phyloP scores from a whole-genome alignment of 768 basidiomycete genomes.

The Boletus edulis region DNA sequence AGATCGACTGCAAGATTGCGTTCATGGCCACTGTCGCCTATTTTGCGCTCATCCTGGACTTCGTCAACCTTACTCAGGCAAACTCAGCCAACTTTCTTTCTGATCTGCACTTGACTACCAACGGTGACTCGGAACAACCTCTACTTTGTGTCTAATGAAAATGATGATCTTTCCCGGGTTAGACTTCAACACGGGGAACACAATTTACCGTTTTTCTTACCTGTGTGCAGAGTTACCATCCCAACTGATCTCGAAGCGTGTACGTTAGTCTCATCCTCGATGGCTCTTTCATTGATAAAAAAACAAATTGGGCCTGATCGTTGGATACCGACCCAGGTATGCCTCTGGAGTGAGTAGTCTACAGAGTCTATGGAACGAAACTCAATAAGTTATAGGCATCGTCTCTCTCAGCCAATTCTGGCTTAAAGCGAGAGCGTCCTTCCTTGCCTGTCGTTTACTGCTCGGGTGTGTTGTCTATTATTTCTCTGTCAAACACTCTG shows the following conservation, averaged over 20 bases:
- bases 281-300: neutral
- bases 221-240: constrained; percentile 59
- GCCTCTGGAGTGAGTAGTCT: constrained; percentile 41
- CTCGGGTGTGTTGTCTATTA: constrained; percentile 35
- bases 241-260: constrained; percentile 58
- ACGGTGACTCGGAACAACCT: constrained; percentile 29
- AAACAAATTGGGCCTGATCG: constrained; percentile 56
- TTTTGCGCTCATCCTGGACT: constrained; percentile 53
- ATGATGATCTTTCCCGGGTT: neutral
- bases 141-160: neutral
- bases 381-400: constrained; percentile 24
- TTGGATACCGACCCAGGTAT: constrained; percentile 62
- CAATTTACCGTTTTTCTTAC: constrained; percentile 50
- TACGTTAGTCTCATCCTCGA: constrained; percentile 21
- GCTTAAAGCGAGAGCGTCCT: constrained; percentile 49
- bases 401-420: constrained; percentile 54
- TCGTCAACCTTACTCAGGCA: constrained; percentile 54
- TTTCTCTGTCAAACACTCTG: neutral
- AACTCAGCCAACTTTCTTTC: constrained; percentile 58
- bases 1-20: constrained; percentile 64
- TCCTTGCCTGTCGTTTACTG: constrained; percentile 47
- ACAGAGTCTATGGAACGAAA: neutral
- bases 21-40: constrained; percentile 55
- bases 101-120: constrained; percentile 51
- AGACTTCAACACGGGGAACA: constrained; percentile 60